Evolutionary conservation across 2,329 filamentous ascomycete genomes (phyloP).

Genomic region (Cladosporium sp.): DNA sequence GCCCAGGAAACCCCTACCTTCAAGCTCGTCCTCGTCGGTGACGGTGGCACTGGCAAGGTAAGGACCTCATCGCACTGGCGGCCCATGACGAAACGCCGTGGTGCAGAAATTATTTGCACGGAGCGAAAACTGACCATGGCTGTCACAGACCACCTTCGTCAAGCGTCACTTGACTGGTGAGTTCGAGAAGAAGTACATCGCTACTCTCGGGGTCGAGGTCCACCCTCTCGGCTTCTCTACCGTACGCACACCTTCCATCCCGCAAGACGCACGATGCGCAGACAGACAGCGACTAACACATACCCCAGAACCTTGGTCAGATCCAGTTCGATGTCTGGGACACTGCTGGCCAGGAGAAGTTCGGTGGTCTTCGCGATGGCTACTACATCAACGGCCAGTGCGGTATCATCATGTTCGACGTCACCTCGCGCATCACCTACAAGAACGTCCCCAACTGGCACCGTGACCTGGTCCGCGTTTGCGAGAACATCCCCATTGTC

Average conservation of each 20-base stretch:
- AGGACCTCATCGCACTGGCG: slow-evolving; percentile 35
- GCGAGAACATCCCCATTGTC: slow-evolving; percentile 98
- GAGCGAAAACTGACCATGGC: not conserved
- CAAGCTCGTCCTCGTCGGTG: slow-evolving; percentile 99
- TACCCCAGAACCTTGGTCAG: slow-evolving; percentile 74
- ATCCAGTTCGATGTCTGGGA: slow-evolving; percentile 99
- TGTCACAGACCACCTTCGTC: slow-evolving; percentile 93
- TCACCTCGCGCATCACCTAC: slow-evolving; percentile 99
- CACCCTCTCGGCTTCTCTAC: slow-evolving; percentile 98
- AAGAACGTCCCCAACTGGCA: slow-evolving; percentile 99
- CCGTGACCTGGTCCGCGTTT: slow-evolving; percentile 97
- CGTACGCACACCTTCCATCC: slow-evolving; percentile 58
- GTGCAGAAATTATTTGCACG: not conserved
- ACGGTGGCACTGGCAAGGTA: slow-evolving; percentile 99
- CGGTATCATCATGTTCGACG: slow-evolving; percentile 99
- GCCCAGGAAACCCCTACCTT: slow-evolving; percentile 66
- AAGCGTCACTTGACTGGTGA: slow-evolving; percentile 99
- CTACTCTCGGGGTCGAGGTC: slow-evolving; percentile 98
- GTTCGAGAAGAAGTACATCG: slow-evolving; percentile 99
- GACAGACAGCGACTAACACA: slow-evolving; percentile 29
- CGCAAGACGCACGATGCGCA: slow-evolving; percentile 13
- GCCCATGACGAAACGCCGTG: not conserved
- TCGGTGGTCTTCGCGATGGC: slow-evolving; percentile 96
- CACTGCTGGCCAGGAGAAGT: slow-evolving; percentile 99
- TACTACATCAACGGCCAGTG: slow-evolving; percentile 99